Percentiles rank a stretch among this genome's conserved stretches.
These are phyloP conservation scores for Hericium alpestre DNA, from an alignment of 768 basidiomycete species.

Conservation along the genomic window DNA sequence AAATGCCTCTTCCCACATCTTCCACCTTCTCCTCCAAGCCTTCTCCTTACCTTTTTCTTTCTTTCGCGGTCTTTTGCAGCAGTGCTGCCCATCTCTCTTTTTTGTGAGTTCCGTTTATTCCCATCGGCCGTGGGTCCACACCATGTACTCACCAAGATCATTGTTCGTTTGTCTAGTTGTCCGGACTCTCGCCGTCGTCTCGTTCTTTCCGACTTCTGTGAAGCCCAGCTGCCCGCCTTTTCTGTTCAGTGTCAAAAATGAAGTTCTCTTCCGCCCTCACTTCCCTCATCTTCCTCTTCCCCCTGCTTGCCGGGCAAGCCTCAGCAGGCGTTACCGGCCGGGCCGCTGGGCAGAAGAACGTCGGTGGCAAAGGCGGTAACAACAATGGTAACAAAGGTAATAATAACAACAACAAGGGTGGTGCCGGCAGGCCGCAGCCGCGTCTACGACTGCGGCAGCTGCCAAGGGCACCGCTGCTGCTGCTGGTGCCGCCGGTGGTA, in stretches of 20 bases:
- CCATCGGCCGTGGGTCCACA: neutral
- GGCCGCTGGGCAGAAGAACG: neutral
- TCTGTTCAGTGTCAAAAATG: constrained; percentile 7
- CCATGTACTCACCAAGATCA: neutral
- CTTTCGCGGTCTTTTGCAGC: constrained; percentile 32
- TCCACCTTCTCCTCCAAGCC: constrained; percentile 19
- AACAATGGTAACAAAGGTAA: constrained; percentile 5
- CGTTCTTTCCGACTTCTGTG: constrained; percentile 37
- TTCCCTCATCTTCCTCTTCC: constrained; percentile 1
- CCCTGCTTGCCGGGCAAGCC: constrained; percentile 2
- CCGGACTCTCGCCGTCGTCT: constrained; percentile 19
- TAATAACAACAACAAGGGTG: neutral
- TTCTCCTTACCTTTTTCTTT: constrained; percentile 14
- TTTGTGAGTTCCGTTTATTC: constrained; percentile 9
- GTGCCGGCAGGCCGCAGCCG: too few species aligned
- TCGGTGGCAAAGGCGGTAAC: neutral
- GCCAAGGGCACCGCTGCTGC: constrained; percentile 11
- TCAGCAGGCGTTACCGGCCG: neutral
- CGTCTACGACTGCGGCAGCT: neutral
- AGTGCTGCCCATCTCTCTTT: constrained; percentile 34
- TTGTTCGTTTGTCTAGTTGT: constrained; percentile 20
- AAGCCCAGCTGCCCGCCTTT: constrained; percentile 23
- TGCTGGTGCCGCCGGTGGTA: constrained; percentile 17
- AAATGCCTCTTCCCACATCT: neutral
- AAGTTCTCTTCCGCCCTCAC: constrained; percentile 9